A percentile compares a stretch with the other conserved stretches of the same genome.
Evolutionary conservation across 352 stramenopile species (phyloP).

Genomic region (Globisporangium cederbergense): DNA sequence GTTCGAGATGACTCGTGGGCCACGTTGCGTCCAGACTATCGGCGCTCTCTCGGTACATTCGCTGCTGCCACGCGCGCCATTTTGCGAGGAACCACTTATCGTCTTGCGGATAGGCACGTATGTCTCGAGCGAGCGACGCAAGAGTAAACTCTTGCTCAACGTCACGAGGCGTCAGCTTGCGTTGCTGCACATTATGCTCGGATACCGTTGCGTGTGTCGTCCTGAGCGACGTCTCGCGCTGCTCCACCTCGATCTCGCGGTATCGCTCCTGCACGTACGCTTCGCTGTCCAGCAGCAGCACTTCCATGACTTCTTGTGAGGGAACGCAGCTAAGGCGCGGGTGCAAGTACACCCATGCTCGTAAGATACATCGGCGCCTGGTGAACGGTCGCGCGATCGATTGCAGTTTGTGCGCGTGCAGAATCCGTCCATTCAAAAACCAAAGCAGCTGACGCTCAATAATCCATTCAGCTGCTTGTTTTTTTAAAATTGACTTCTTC

Average conservation of each 20-base stretch:
- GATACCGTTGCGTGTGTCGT: not conserved
- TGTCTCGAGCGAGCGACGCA: not conserved
- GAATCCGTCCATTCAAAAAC: too few relatives aligned
- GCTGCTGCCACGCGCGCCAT: not conserved
- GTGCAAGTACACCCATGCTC: too few relatives aligned
- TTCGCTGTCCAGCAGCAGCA: slow-evolving; percentile 38
- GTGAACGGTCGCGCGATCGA: not conserved
- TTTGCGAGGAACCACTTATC: not conserved
- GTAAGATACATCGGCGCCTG: not conserved
- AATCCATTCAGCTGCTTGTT: too few relatives aligned
- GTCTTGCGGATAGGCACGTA: not conserved
- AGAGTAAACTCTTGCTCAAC: not conserved
- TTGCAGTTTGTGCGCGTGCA: not conserved
- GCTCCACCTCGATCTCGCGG: slow-evolving; percentile 30
- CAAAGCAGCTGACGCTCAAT: too few relatives aligned
- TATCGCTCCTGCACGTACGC: slow-evolving; percentile 51
- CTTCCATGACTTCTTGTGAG: slow-evolving; percentile 41
- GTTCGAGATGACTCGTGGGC: slow-evolving; percentile 24
- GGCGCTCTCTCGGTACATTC: slow-evolving; percentile 17
- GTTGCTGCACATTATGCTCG: not conserved
- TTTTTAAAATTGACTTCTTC: too few relatives aligned
- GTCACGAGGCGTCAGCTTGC: not conserved
- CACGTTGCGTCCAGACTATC: slow-evolving; percentile 27
- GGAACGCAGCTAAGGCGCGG: not conserved
- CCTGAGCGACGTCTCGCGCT: not conserved